Evolutionary conservation across 352 stramenopile genomes (phyloP).

Genomic region (Globisporangium heterothallicum): DNA sequence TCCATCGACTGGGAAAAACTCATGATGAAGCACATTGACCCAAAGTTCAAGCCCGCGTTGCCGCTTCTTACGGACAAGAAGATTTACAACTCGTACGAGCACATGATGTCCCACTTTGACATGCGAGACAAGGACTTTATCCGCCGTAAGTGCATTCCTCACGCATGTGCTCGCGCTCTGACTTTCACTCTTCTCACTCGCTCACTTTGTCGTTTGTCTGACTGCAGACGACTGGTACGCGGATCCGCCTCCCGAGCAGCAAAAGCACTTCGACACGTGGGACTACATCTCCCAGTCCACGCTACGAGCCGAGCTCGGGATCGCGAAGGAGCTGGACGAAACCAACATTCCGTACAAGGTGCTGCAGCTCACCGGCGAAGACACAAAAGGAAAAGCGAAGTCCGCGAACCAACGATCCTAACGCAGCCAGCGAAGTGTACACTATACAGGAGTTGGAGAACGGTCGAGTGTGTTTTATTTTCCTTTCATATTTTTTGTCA

Average conservation of each 20-base stretch:
- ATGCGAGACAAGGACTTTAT: conserved; percentile 82
- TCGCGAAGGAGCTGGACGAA: conserved; percentile 77
- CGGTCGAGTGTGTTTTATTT: not conserved
- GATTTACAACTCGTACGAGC: conserved; percentile 81
- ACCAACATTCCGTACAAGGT: conserved; percentile 86
- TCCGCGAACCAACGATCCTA: conserved; percentile 5
- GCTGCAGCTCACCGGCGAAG: conserved; percentile 72
- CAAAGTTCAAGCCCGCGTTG: conserved; percentile 68
- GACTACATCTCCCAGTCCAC: conserved; percentile 86
- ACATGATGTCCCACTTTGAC: conserved; percentile 88
- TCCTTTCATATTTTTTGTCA: not conserved
- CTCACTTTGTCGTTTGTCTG: not conserved
- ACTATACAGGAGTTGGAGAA: not conserved
- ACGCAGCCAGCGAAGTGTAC: conserved; percentile 9
- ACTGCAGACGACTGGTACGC: conserved; percentile 73
- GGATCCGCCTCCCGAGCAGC: conserved; percentile 59
- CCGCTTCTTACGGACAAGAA: conserved; percentile 69
- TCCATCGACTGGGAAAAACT: conserved; percentile 81
- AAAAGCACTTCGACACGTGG: conserved; percentile 86
- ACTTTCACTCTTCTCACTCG: not conserved
- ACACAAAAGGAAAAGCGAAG: conserved; percentile 38
- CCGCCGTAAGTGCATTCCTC: conserved; percentile 47
- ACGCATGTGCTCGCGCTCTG: not conserved
- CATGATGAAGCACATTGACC: conserved; percentile 86
- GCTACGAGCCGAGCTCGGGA: conserved; percentile 71